These are phyloP conservation scores for Mortierella alpina DNA, from an alignment of 192 early-diverging fungal species.

Conservation along the genomic window DNA sequence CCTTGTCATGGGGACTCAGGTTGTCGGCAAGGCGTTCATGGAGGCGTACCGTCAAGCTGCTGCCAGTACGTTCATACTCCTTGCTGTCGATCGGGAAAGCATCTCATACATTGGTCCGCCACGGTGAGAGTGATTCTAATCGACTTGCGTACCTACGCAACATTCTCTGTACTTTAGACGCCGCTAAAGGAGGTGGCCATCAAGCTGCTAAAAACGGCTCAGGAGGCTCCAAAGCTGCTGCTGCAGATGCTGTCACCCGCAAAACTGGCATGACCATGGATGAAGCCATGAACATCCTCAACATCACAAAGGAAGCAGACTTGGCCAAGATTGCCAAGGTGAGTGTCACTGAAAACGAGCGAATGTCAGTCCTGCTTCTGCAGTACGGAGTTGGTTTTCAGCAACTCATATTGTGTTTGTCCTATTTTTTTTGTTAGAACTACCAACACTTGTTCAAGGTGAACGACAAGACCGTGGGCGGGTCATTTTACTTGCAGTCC, in stretches of 20 bases:
- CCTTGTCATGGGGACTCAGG: conserved; percentile 79
- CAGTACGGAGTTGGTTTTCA: neutral
- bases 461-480: conserved; percentile 88
- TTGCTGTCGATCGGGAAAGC: neutral
- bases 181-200: conserved; percentile 72
- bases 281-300: conserved; percentile 91
- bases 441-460: conserved; percentile 89
- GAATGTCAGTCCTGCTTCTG: neutral
- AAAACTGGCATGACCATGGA: conserved; percentile 89
- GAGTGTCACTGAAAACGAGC: neutral
- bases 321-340: conserved; percentile 63
- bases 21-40: conserved; percentile 91
- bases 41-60: conserved; percentile 93
- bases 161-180: conserved; percentile 55
- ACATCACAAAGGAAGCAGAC: conserved; percentile 78
- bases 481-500: conserved; percentile 94
- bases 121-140: neutral
- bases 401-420: conserved; percentile 1
- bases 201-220: conserved; percentile 58
- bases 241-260: conserved; percentile 76
- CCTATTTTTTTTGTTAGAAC: conserved; percentile 58
- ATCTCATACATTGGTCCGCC: neutral
- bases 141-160: neutral
- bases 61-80: conserved; percentile 70
- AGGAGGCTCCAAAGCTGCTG: conserved; percentile 62